A percentile compares a stretch with the other conserved stretches of the same genome.
Conservation (phyloP, 805 yeast species). For the Saccharomyces eubayanus region DNA sequence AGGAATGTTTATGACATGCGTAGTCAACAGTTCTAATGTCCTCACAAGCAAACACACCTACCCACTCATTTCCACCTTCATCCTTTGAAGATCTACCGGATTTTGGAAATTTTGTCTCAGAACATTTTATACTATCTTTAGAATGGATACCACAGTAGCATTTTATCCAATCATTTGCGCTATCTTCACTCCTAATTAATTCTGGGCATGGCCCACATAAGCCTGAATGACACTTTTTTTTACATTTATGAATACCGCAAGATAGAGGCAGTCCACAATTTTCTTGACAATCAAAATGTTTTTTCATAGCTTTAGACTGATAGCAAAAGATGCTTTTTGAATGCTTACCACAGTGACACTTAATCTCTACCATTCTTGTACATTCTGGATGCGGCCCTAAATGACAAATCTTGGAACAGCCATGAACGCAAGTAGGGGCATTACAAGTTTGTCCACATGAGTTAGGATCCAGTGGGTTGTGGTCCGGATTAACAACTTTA, state of each 20-base stretch:
- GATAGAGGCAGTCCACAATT: slow-evolving; percentile 58
- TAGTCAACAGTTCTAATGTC: slow-evolving; percentile 38
- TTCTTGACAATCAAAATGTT: slow-evolving; percentile 47
- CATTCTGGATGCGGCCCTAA: slow-evolving; percentile 85
- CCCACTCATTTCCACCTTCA: slow-evolving; percentile 33
- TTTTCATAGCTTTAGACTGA: slow-evolving; percentile 41
- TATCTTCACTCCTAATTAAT: slow-evolving; percentile 21
- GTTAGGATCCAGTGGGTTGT: slow-evolving; percentile 58
- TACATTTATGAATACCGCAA: slow-evolving; percentile 64
- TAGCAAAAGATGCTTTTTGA: slow-evolving; percentile 60
- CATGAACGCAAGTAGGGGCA: slow-evolving; percentile 58
- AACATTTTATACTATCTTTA: slow-evolving; percentile 30
- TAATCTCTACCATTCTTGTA: slow-evolving; percentile 60
- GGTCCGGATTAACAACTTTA: slow-evolving; percentile 55
- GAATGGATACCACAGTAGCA: slow-evolving; percentile 73
- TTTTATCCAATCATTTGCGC: slow-evolving; percentile 22
- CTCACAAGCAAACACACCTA: slow-evolving; percentile 46
- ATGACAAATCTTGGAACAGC: slow-evolving; percentile 70
- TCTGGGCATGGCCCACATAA: slow-evolving; percentile 68
- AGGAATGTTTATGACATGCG: slow-evolving; percentile 61
- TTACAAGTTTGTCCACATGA: slow-evolving; percentile 83
- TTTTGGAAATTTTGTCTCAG: slow-evolving; percentile 36
- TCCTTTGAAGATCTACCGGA: slow-evolving; percentile 30
- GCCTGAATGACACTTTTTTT: slow-evolving; percentile 63
- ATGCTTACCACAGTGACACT: slow-evolving; percentile 67